Base-by-base conservation (phyloP, 139 green algal species). In the Zygnema circumcarinatum region DNA sequence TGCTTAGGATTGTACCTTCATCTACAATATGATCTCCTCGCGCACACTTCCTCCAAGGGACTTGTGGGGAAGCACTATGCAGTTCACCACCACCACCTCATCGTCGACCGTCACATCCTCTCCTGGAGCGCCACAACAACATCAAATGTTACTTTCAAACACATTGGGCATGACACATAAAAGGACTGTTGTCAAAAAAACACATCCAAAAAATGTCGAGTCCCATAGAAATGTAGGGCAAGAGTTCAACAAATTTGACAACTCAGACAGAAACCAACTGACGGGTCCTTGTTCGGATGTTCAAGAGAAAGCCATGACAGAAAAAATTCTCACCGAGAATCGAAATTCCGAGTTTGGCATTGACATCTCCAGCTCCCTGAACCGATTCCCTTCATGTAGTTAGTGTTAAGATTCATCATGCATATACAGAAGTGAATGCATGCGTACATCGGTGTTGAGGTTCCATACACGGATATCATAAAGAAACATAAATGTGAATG, bases 21-120 rank as follows among this genome's bases (percentile, higher is more conserved):
- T n/a, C n/a, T n/a, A 92, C 7, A 92, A 72, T 56, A 92, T 89
- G 38, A 92, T 92, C 53, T 92, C 89, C 33, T 92, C 85, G 35
- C 35, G 35, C 31, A 92, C 89, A 38, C 78, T 92, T 31, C 29
- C 38, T 33, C 38, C 74, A 25, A 92, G 83, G 35, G 73, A 53
- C 89, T 92, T 92, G 89, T 92, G 89, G 0, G 89, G 89, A 22
- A 92, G 89, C 38, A 93, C 76, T n/a, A 92, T 81, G 88, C 86
- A 93, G 67, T 89, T 89, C 7, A 85, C 56, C 7, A 92, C 89
- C 39, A 92, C 89, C 79, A 92, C 88, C 52, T 92, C 86, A 31
- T 92, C 79, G 7, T 40, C 42, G 42, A 92, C 89, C 29, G 73
- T 68, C 22, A 93, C 88, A 41, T 93, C 81, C 54, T 92, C 89